Percentiles rank a stretch among this genome's conserved stretches.
phyloP scores from a whole-genome alignment of 129 eudicot genomes.

The Saposhnikovia divaricata region DNA sequence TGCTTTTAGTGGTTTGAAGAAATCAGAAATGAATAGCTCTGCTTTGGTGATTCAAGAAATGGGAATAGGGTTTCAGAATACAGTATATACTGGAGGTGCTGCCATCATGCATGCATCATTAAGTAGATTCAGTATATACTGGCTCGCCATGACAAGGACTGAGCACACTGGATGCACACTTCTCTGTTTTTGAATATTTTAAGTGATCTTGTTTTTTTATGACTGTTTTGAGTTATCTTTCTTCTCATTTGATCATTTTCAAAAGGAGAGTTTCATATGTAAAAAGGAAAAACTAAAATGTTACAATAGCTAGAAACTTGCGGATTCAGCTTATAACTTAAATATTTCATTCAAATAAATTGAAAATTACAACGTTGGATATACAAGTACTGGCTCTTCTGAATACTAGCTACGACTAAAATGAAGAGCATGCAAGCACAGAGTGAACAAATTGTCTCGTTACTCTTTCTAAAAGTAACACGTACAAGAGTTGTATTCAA shows the following conservation, averaged over 20 bases:
- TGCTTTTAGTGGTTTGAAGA: background rate
- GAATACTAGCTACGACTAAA: background rate
- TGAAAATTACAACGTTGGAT: background rate
- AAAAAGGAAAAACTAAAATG: background rate
- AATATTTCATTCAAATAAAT: background rate
- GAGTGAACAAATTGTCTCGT: background rate
- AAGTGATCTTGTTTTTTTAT: no score
- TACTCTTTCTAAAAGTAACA: background rate
- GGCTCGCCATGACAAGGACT: no score
- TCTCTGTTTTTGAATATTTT: no score
- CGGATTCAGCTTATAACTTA: background rate
- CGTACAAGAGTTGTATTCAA: background rate
- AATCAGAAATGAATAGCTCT: background rate
- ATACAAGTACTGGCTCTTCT: background rate
- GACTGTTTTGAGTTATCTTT: background rate
- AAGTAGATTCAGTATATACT: no score
- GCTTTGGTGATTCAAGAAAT: no score
- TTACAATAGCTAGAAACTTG: background rate
- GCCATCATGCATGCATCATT: no score
- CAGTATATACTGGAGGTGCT: no score
- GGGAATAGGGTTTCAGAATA: background rate
- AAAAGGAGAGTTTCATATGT: no score
- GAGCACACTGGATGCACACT: no score
- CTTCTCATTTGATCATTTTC: no score
- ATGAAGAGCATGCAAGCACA: background rate